phyloP scores from a whole-genome alignment of 441 rosid genomes.

The Bruguiera hainesii region DNA sequence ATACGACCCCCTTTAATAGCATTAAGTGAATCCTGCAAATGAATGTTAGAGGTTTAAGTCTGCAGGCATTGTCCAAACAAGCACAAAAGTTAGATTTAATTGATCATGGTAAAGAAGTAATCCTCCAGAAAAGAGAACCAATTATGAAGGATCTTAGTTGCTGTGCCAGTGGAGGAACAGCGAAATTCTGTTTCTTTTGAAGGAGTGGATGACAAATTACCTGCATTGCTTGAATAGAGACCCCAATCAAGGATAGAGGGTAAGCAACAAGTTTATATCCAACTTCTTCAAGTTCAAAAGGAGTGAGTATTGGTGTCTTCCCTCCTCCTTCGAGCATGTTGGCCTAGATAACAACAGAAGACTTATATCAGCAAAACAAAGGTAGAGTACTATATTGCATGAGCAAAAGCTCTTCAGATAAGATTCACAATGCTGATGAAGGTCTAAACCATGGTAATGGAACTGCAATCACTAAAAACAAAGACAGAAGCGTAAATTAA shows the following conservation, averaged over 20 bases:
- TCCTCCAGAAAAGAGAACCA: not conserved
- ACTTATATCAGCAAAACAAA: slow-evolving; percentile 16
- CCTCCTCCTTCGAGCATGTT: slow-evolving; percentile 97
- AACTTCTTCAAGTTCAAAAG: slow-evolving; percentile 74
- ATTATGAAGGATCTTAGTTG: too few relatives aligned
- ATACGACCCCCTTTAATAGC: slow-evolving; percentile 88
- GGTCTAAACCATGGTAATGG: too few relatives aligned
- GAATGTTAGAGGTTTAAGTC: not conserved
- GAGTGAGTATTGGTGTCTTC: slow-evolving; percentile 65
- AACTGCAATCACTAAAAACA: too few relatives aligned
- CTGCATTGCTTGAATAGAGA: slow-evolving; percentile 92
- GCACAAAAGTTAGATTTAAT: not conserved
- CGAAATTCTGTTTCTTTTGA: too few relatives aligned
- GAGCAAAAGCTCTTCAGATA: not conserved
- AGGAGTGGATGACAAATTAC: slow-evolving; percentile 23
- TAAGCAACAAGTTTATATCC: slow-evolving; percentile 81
- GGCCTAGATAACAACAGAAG: slow-evolving; percentile 44
- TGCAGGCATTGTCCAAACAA: not conserved
- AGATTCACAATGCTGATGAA: too few relatives aligned
- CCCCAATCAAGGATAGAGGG: slow-evolving; percentile 87
- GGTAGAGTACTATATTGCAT: not conserved
- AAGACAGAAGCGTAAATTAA: too few relatives aligned
- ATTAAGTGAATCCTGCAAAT: slow-evolving; percentile 61
- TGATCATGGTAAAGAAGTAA: not conserved
- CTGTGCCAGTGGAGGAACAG: too few relatives aligned